Evolutionary conservation across 306 rosid genomes (phyloP), one percentile per base, ranked within the genome.

Genomic region (Castanea mollissima): DNA sequence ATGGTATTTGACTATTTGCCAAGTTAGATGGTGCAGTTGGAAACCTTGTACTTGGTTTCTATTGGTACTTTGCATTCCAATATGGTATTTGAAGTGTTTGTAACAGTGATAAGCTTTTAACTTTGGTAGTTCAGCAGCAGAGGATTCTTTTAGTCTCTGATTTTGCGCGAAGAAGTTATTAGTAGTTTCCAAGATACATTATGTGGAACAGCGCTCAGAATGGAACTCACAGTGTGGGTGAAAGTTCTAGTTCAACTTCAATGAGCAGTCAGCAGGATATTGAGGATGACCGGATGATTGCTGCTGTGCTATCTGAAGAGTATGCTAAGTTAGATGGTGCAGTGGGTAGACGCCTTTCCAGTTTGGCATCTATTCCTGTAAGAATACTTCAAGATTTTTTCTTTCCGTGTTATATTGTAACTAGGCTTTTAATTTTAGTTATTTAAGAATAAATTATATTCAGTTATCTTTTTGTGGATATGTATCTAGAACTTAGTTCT

Each of bases 211-310:
- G 79, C 80, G 79, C 81, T 67, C 85, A 78, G 87, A 87, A 79
- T 4, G 88, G 79, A 82, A 80, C 81, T 60, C 86, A 34, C 20
- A 69, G 81, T 76, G 29, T 68, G 72, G 94, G 90, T 67, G 92
- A 87, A 82, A 87, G 87, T 80, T 90, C 93, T 27, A 85, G 89
- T 64, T 92, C 95, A 54, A 90, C 86, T 38, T 90, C 95, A 63
- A 78, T 72, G 55, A 86, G 90, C 81, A 85, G 90, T 77, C 92
- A 89, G 77, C 88, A 68, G 65, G 89, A 86, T 73, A 54, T 80
- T 76, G 88, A 88, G 69, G 92, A 94, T 86, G 98, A 94, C 71
- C 81, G 78, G 70, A 94, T 94, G 98, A 94, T 94, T 76, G 98
- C 97, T 76, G 64, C 73, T 78, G 85, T 85, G 4, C 83, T 94